Evolutionary conservation across 306 rosid genomes (phyloP).

Genomic region (Glycine soja): DNA sequence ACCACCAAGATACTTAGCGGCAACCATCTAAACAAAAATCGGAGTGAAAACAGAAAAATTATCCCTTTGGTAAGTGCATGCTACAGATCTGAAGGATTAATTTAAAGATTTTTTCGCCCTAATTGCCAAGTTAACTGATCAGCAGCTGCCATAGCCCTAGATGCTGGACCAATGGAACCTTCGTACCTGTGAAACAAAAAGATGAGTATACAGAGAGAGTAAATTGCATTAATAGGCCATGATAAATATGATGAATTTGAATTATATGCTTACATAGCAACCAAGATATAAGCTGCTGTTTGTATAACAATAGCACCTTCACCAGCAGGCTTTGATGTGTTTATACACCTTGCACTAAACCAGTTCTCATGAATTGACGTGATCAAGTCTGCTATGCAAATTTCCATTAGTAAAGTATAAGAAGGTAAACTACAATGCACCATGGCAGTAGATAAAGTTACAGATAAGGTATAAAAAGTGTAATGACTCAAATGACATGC

Average conservation of each 20-base stretch:
- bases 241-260: slow-evolving; percentile 25
- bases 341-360: slow-evolving; percentile 93
- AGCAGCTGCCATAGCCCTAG: slow-evolving; percentile 90
- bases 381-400: slow-evolving; percentile 74
- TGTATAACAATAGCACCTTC: slow-evolving; percentile 91
- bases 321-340: slow-evolving; percentile 89
- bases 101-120: slow-evolving; percentile 69
- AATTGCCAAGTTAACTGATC: slow-evolving; percentile 84
- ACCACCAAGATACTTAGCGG: slow-evolving; percentile 57
- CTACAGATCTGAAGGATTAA: slow-evolving; percentile 33
- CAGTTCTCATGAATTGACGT: slow-evolving; percentile 91
- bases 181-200: slow-evolving; percentile 68
- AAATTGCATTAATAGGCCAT: not conserved
- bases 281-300: slow-evolving; percentile 80
- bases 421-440: slow-evolving; percentile 28
- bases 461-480: slow-evolving; percentile 15
- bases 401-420: slow-evolving; percentile 42
- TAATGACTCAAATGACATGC: slow-evolving; percentile 33
- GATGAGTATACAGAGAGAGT: slow-evolving; percentile 16
- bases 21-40: slow-evolving; percentile 46
- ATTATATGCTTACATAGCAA: slow-evolving; percentile 74
- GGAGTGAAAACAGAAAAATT: not conserved
- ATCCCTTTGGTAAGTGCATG: not conserved
- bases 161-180: slow-evolving; percentile 90
- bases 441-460: not conserved